Percentiles rank a stretch among this genome's conserved stretches.
Conservation (phyloP, 164 flowering plant genomes). For the Chimonanthus praecox region DNA sequence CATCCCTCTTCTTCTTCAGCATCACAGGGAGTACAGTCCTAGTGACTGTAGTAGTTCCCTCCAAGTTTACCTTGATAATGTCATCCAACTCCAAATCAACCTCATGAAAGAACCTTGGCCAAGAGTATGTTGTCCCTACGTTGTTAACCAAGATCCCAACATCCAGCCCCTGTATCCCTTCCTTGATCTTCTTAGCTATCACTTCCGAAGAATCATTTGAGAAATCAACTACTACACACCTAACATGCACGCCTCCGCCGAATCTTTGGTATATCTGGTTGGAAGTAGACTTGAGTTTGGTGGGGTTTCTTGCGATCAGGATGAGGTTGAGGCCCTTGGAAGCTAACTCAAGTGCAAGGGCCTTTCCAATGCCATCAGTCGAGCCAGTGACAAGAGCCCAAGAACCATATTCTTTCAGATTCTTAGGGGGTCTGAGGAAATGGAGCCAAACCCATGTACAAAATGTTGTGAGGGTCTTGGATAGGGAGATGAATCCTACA, state of each 20-base stretch:
- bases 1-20: constrained; percentile 51
- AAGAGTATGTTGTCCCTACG: constrained; percentile 54
- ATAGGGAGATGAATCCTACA: constrained; percentile 37
- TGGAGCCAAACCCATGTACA: constrained; percentile 53
- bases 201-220: constrained; percentile 51
- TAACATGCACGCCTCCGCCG: constrained; percentile 31
- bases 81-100: constrained; percentile 30
- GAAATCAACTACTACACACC: constrained; percentile 60
- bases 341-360: constrained; percentile 68
- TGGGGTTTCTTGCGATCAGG: constrained; percentile 58
- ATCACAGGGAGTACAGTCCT: constrained; percentile 41
- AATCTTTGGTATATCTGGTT: constrained; percentile 30
- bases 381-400: constrained; percentile 88
- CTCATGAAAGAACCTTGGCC: constrained; percentile 45
- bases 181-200: constrained; percentile 33
- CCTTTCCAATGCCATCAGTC: constrained; percentile 83
- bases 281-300: constrained; percentile 48
- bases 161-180: constrained; percentile 52
- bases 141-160: constrained; percentile 69
- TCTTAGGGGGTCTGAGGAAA: constrained; percentile 65
- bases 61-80: constrained; percentile 41
- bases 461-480: constrained; percentile 21
- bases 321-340: constrained; percentile 61
- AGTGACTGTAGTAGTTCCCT: constrained; percentile 41
- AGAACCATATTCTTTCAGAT: constrained; percentile 68